phyloP scores from a whole-genome alignment of 2,329 filamentous ascomycete species.

The Setomelanomma holmii region DNA sequence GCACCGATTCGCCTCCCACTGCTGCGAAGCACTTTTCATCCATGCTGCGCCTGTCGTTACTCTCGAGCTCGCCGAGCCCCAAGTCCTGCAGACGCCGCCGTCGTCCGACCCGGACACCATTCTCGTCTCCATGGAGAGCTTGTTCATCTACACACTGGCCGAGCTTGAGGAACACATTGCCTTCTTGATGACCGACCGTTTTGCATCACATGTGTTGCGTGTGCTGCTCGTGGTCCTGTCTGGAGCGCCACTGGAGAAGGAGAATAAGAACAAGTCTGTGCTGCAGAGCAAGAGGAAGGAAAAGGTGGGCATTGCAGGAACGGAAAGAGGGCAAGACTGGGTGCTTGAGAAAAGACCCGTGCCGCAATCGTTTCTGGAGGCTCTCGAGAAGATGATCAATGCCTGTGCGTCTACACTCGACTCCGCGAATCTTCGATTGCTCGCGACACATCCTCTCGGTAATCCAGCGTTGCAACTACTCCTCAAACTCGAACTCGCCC shows the following conservation, averaged over 20 bases:
- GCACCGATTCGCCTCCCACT: constrained; percentile 96
- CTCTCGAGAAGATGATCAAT: constrained; percentile 80
- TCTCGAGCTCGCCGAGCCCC: constrained; percentile 67
- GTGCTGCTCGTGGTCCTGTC: constrained; percentile 86
- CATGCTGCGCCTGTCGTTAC: constrained; percentile 81
- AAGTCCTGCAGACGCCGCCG: constrained; percentile 51
- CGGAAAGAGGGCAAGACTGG: constrained; percentile 56
- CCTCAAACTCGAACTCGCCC: constrained; percentile 81
- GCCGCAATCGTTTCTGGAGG: constrained; percentile 77
- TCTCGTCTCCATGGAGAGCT: constrained; percentile 75
- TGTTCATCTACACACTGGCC: constrained; percentile 82
- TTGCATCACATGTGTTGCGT: constrained; percentile 89
- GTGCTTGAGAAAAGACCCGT: constrained; percentile 61
- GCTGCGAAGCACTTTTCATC: constrained; percentile 91
- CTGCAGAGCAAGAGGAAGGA: constrained; percentile 94
- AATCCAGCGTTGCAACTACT: constrained; percentile 93
- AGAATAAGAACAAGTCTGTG: constrained; percentile 70
- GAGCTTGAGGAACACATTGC: constrained; percentile 87
- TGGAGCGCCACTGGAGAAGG: constrained; percentile 78
- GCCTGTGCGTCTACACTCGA: constrained; percentile 79
- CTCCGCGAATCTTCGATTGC: constrained; percentile 77
- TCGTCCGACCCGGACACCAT: constrained; percentile 59
- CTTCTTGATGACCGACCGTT: constrained; percentile 83
- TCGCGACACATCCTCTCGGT: constrained; percentile 88
- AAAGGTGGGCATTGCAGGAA: constrained; percentile 66